Evolutionary conservation across 2,329 filamentous ascomycete genomes (phyloP), one percentile per base, ranked within the genome.

Genomic region (Trichophyton equinum): DNA sequence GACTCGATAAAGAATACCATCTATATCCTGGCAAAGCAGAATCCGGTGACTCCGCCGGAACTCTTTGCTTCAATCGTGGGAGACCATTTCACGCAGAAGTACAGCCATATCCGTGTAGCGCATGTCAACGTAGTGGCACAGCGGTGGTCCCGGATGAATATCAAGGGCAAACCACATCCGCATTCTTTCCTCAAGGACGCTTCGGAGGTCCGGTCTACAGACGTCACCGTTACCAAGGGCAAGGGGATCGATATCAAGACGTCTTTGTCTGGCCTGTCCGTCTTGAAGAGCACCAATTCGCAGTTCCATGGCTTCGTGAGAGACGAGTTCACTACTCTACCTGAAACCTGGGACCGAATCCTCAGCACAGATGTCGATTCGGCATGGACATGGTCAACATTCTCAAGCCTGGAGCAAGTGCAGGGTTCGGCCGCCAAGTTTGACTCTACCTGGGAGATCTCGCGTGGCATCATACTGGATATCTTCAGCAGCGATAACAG

Each of bases 1-100:
- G 94, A 99, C 76, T 92, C 91, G 27, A 95, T 97, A 78, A 99
- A 99, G 80, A 96, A 99, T 78, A 97, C 88, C 68, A 86, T 89
- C 72, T 96, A 94, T 80, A 91, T 99, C 77, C 87, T 89, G 71
- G 92, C 94, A 71, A 96, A 96, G 79, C 87, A 95, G 77, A 81
- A 95, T 78, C 89, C 91, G 38, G 88, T 99, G 68, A 90, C 86
- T 67, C 91, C 94, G 15, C 92, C 94, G 0, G 94, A 99, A 79
- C 85, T 95, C 64, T 99, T 89, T 74, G 92, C 88, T 66, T 83
- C 86, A 69, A 87, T 88, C 68, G 79, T 99, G 59, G 91, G 88
- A 68, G 82, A 84, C 66, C 94, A 99, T 80, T 97, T 97, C 78
- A 77, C 96, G 71, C 82, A 88, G 68, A 89, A 80, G 64, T 99